Evolutionary conservation across 495 filamentous ascomycete species (phyloP).

Genomic region (Penicillium cinerascens): DNA sequence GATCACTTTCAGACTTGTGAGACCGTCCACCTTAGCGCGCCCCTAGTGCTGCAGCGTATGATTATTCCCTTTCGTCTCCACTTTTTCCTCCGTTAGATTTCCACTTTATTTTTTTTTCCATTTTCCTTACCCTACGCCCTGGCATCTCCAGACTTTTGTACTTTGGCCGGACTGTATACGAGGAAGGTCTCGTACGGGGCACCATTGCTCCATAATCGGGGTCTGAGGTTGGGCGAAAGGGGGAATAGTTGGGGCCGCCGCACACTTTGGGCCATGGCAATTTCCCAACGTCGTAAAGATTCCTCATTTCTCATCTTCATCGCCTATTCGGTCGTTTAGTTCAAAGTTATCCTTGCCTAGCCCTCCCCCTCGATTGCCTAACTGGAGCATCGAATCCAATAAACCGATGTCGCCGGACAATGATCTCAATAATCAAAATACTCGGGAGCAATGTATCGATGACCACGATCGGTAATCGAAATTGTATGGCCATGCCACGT

Average conservation of each 20-base stretch:
- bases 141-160: conserved; percentile 2
- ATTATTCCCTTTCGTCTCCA: conserved; percentile 20
- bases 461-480: not conserved
- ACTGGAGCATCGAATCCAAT: conserved; percentile 3
- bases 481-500: conserved; percentile 1
- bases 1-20: conserved; percentile 31
- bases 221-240: conserved; percentile 2
- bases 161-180: not conserved
- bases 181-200: not conserved
- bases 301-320: conserved; percentile 9
- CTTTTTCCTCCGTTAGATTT: not conserved
- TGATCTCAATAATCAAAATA: not conserved
- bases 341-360: not conserved
- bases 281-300: conserved; percentile 12
- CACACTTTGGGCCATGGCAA: conserved; percentile 5
- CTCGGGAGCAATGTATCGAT: not conserved
- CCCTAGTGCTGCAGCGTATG: conserved; percentile 24
- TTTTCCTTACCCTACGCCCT: conserved; percentile 14
- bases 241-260: not conserved
- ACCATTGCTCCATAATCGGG: not conserved
- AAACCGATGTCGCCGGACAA: not conserved
- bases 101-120: conserved; percentile 5
- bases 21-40: conserved; percentile 28
- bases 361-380: not conserved
- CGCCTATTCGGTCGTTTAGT: conserved; percentile 11